phyloP scores from a whole-genome alignment of 768 basidiomycete species.

The Xerocomellus chrysenteron region DNA sequence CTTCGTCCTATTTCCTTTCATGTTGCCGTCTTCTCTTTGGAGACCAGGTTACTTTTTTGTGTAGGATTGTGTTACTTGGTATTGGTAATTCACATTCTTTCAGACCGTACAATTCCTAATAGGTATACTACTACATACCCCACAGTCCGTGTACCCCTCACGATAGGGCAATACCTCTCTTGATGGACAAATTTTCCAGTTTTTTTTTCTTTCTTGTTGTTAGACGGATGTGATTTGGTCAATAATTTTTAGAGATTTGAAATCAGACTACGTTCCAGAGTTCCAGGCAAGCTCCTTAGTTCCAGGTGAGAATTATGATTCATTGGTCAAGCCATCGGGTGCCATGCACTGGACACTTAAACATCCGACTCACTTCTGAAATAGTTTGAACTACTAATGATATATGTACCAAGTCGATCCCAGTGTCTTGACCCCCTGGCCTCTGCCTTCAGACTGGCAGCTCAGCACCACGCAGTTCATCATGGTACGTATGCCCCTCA shows the following conservation, averaged over 20 bases:
- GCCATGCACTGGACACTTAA: neutral
- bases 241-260: too few relatives aligned
- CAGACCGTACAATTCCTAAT: neutral
- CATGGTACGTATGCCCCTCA: conserved; percentile 4
- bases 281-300: too few relatives aligned
- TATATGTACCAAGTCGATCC: too few relatives aligned
- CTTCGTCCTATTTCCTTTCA: conserved; percentile 2
- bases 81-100: neutral
- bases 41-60: neutral
- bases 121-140: neutral
- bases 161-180: neutral
- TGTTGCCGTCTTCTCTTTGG: neutral
- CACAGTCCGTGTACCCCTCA: neutral
- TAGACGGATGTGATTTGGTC: too few relatives aligned
- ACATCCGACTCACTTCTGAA: too few relatives aligned
- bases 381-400: too few relatives aligned
- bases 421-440: too few relatives aligned
- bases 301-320: too few relatives aligned
- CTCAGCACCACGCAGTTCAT: neutral
- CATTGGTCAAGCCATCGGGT: too few relatives aligned
- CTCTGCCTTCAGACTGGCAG: too few relatives aligned
- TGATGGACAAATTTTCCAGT: neutral
- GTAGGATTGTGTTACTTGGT: neutral
- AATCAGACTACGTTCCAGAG: too few relatives aligned
- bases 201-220: neutral